A percentile compares a stretch with the other conserved stretches of the same genome.
phyloP scores from a whole-genome alignment of 257 asterid genomes.

The Solanum pennellii region DNA sequence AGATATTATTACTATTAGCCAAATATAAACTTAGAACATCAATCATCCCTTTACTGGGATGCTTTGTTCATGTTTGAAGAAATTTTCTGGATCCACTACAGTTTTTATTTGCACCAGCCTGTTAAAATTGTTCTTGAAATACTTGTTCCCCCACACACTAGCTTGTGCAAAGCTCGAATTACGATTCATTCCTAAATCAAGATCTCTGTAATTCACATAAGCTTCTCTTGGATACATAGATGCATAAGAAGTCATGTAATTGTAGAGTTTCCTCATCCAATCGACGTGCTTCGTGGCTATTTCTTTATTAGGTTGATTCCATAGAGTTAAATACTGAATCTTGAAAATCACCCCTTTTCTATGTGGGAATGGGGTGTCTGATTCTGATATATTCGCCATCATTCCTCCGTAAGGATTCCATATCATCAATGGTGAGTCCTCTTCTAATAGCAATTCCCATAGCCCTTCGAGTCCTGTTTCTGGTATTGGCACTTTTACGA shows the following conservation, averaged over 20 bases:
- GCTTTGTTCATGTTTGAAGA: slow-evolving; percentile 1
- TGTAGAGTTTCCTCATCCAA: background rate
- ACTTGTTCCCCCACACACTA: background rate
- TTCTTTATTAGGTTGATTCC: background rate
- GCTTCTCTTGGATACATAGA: background rate
- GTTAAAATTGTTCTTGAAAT: background rate
- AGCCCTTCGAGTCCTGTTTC: background rate
- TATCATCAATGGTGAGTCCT: background rate
- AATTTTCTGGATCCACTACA: background rate
- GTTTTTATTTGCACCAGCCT: background rate
- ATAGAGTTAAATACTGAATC: background rate
- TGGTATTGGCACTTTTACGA: background rate
- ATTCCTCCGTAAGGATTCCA: slow-evolving; percentile 5
- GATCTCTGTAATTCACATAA: slow-evolving; percentile 5
- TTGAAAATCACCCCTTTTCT: background rate
- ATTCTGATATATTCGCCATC: slow-evolving; percentile 2
- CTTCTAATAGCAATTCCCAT: background rate
- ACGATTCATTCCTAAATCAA: background rate
- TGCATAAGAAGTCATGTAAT: slow-evolving; percentile 1
- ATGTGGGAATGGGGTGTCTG: background rate
- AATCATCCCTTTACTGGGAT: background rate
- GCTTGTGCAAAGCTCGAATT: background rate
- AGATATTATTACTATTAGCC: background rate
- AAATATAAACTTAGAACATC: background rate
- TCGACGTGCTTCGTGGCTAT: background rate